Conservation (phyloP, 805 yeast genomes). For the Ogataea minuta region DNA sequence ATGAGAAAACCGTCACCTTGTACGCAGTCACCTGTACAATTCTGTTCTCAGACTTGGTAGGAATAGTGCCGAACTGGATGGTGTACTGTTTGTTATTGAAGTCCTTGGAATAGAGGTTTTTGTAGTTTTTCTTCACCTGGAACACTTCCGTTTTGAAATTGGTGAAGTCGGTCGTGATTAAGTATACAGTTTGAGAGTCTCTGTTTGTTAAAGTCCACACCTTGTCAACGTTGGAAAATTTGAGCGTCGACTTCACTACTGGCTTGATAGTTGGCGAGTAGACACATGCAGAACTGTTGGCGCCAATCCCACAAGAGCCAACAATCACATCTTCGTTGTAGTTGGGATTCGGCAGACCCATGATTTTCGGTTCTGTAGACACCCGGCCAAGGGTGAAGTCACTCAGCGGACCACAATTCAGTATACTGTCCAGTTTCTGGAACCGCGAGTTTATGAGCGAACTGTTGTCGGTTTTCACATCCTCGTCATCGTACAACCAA, state of each 20-base stretch:
- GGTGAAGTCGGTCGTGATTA: constrained; percentile 68
- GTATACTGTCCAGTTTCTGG: constrained; percentile 49
- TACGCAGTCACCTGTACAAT: constrained; percentile 75
- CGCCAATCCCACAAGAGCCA: constrained; percentile 64
- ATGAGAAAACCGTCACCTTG: constrained; percentile 60
- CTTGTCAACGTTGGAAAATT: constrained; percentile 67
- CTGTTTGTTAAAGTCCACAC: constrained; percentile 63
- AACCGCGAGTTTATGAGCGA: constrained; percentile 36
- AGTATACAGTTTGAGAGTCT: constrained; percentile 45
- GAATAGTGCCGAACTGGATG: constrained; percentile 56
- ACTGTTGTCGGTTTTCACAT: constrained; percentile 13
- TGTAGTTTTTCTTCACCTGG: constrained; percentile 58
- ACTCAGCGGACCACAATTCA: constrained; percentile 72
- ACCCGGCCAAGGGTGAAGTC: constrained; percentile 64
- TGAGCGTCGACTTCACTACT: constrained; percentile 59
- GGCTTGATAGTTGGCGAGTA: constrained; percentile 72
- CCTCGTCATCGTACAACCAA: constrained; percentile 38
- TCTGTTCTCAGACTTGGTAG: constrained; percentile 40
- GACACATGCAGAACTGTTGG: constrained; percentile 54
- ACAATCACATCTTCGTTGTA: constrained; percentile 63
- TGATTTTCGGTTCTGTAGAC: constrained; percentile 50
- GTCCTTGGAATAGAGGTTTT: constrained; percentile 57
- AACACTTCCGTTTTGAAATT: constrained; percentile 68
- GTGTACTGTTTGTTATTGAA: constrained; percentile 65
- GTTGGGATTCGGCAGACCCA: constrained; percentile 70